phyloP scores from a whole-genome alignment of 768 basidiomycete species.

The Pleurotus tuoliensis region DNA sequence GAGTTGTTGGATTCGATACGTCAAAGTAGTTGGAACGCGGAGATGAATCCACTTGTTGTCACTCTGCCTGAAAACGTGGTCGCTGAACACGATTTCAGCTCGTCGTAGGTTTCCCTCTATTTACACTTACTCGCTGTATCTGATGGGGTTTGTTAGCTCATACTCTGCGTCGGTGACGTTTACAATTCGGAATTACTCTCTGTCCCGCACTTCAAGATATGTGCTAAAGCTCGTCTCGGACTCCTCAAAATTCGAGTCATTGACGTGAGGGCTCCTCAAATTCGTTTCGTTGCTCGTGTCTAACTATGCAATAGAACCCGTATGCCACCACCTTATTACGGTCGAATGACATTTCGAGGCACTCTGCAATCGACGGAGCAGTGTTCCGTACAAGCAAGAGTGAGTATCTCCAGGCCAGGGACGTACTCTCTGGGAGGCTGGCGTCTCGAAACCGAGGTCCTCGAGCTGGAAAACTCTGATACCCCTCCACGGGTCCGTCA shows the following conservation, averaged over 20 bases:
- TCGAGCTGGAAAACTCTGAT: slow-evolving; percentile 22
- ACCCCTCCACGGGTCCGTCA: slow-evolving; percentile 18
- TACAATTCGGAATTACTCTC: slow-evolving; percentile 67
- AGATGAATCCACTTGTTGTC: slow-evolving; percentile 71
- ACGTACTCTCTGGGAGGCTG: slow-evolving; percentile 64
- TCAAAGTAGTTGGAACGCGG: slow-evolving; percentile 70
- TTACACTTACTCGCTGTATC: not conserved
- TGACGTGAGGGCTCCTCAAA: slow-evolving; percentile 19
- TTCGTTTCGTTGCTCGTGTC: not conserved
- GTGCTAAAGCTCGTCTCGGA: slow-evolving; percentile 42
- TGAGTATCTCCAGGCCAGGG: slow-evolving; percentile 65
- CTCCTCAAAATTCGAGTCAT: slow-evolving; percentile 14
- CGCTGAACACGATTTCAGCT: slow-evolving; percentile 60
- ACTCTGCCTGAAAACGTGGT: slow-evolving; percentile 38
- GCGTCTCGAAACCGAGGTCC: slow-evolving; percentile 65
- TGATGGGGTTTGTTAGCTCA: slow-evolving; percentile 35
- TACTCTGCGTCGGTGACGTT: slow-evolving; percentile 53
- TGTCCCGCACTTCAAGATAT: slow-evolving; percentile 56
- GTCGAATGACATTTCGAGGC: slow-evolving; percentile 65
- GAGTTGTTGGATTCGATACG: slow-evolving; percentile 66
- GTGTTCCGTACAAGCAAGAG: slow-evolving; percentile 38
- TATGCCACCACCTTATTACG: slow-evolving; percentile 55
- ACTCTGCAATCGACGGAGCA: slow-evolving; percentile 47
- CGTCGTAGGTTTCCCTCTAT: slow-evolving; percentile 50
- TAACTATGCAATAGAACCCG: slow-evolving; percentile 29